Base-by-base conservation (phyloP, 495 filamentous ascomycete genomes). In the Aspergillus avenaceus region DNA sequence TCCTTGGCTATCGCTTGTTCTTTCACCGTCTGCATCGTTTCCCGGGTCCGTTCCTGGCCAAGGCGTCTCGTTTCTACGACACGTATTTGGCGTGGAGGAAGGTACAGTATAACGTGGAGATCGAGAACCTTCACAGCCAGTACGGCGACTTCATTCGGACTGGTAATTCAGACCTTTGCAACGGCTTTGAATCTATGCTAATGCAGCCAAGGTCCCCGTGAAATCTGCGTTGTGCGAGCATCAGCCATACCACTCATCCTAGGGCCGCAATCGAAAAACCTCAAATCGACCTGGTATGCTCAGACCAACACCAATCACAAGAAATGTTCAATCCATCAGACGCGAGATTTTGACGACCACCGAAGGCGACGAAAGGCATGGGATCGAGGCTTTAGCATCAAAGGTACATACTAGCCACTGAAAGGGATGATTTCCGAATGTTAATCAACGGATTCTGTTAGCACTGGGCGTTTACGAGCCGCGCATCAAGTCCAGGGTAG, bases 381-480 rank as follows among this genome's bases (percentile, higher is more conserved):
- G 34, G 34, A 38, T 16, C 34, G 13, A 38, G 34, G 16, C 12
- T 38, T 38, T 11, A 38, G 34, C 21, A 19, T n/a, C 34, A 38
- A 21, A 21, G 34, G 34, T 21, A 8, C 16, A 1, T 38, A 21
- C 34, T 3, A 5, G n/a, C 31, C 2, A 13, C 31, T 16, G 5
- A n/a, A n/a, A n/a, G n/a, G n/a, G n/a, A n/a, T 44, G 22, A 9
- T 22, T 3, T 14, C 29, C 11, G 31, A 4, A 7, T 2, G 2
- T 2, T 2, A 5, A 34, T 14, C 6, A 16, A 34, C 2, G 8
- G n/a, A 5, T 1, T 3, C 4, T 38, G 34, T 1, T 21, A 52
- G 49, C 49, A 8, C 49, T 52, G 2, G 40, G 31, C 7, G 24
- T n/a, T 8, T 52, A 52, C 9, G 41, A 52, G 24, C 41, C 49